Evolutionary conservation across 805 yeast genomes (phyloP).

Genomic region (Candida golubevii): DNA sequence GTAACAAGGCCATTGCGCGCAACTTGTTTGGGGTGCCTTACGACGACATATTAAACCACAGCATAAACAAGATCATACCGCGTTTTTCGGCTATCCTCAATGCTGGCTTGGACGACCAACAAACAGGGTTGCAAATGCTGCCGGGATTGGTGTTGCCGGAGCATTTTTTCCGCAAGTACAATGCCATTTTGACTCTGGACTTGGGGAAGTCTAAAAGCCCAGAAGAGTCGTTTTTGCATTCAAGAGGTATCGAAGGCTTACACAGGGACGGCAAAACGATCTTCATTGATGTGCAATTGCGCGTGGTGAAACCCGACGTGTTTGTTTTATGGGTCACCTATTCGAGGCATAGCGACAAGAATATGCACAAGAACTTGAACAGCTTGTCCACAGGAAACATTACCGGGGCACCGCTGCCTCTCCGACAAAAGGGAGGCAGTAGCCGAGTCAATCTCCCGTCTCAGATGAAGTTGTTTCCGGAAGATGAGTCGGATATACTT

Average conservation of each 20-base stretch:
- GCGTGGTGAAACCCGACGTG: slow-evolving; percentile 58
- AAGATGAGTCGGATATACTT: slow-evolving; percentile 28
- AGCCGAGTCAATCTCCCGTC: slow-evolving; percentile 43
- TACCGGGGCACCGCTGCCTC: slow-evolving; percentile 9
- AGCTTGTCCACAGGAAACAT: slow-evolving; percentile 16
- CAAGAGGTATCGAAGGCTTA: slow-evolving; percentile 62
- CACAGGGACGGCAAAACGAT: slow-evolving; percentile 68
- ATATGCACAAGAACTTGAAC: slow-evolving; percentile 23
- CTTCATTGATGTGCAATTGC: slow-evolving; percentile 72
- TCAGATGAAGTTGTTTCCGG: slow-evolving; percentile 47
- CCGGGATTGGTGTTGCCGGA: slow-evolving; percentile 87
- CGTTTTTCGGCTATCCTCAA: slow-evolving; percentile 47
- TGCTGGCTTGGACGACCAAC: slow-evolving; percentile 31
- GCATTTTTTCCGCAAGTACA: slow-evolving; percentile 75
- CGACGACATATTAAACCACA: slow-evolving; percentile 33
- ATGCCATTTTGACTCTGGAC: slow-evolving; percentile 36
- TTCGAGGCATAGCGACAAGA: slow-evolving; percentile 44
- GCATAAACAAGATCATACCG: slow-evolving; percentile 60
- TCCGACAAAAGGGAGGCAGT: slow-evolving; percentile 5
- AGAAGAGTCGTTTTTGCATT: slow-evolving; percentile 49
- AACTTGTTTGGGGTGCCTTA: slow-evolving; percentile 71
- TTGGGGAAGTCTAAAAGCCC: slow-evolving; percentile 23
- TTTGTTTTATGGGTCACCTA: slow-evolving; percentile 83
- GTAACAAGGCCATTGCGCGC: slow-evolving; percentile 72
- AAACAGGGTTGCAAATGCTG: slow-evolving; percentile 20